Evolutionary conservation across 305 asterid species (phyloP), one percentile per base, ranked within the genome.

Genomic region (Fraxinus albicans): DNA sequence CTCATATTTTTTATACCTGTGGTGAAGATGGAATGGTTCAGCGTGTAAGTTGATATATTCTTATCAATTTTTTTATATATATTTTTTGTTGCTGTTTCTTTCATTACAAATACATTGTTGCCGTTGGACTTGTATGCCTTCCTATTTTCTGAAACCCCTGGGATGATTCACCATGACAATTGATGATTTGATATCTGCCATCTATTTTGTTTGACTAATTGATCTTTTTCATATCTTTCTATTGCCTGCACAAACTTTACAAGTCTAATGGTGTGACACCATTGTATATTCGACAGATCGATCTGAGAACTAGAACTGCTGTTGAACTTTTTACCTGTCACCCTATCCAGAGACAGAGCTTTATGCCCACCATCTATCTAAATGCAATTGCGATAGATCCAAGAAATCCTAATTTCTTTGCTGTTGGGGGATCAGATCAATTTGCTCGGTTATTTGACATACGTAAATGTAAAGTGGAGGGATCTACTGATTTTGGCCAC

Each of bases 1-100:
- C 98, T 42, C 91, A 91, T 88, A 89, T 88, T 55, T 82, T 96
- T 55, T 96, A 93, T 89, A 91, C 95, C 44, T 94, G 98, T 84
- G 98, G 98, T 25, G 98, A 93, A 88, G 98, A 96, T 89, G 98
- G 98, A 77, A 75, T 91, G 84, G 99, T 96, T 84, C 97, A 91
- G 84, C 98, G 87, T 88, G 99, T 96, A 86, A 93, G 98, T 83
- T 40, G 19, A 78, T 29, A 50, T 81, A 19, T 55, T 55, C 67
- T 55, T 55, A 6, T n/a, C 8, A 55, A 17, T 55, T 5, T 55
- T 19, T 6, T 35, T 35, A 35, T 34, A 34, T 35, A 35, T 35
- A 35, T 35, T 5, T 35, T 35, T 35, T n/a, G 27, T 55, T 55
- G 27, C 25, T 55, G 67, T 8, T n/a, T 55, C 21, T 55, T 55